Percentiles rank a stretch among this genome's conserved stretches.
Conservation (phyloP, 2,329 filamentous ascomycete species). For the Cyphellophora attinorum region DNA sequence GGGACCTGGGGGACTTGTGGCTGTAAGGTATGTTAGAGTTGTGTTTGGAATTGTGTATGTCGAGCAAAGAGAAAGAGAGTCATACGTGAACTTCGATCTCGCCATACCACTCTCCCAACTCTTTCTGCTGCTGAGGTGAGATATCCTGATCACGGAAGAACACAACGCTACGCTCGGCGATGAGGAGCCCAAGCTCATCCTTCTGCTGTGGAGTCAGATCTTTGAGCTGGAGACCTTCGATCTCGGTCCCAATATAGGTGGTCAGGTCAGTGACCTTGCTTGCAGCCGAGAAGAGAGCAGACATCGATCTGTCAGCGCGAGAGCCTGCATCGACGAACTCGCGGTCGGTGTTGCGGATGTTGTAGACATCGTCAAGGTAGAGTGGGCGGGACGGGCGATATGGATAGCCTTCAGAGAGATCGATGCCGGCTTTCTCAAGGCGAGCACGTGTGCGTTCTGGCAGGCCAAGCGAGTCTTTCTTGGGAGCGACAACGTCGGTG, state of each 20-base stretch:
- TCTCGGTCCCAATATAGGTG: constrained; percentile 33
- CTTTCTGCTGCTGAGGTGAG: constrained; percentile 27
- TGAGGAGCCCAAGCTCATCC: constrained; percentile 47
- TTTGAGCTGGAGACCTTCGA: constrained; percentile 29
- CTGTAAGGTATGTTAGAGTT: constrained; percentile 51
- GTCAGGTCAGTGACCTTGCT: constrained; percentile 42
- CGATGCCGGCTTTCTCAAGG: constrained; percentile 58
- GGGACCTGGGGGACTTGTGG: constrained; percentile 48
- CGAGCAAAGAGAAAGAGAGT: constrained; percentile 39
- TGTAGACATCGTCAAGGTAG: constrained; percentile 60
- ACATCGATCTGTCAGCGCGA: constrained; percentile 45
- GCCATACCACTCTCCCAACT: constrained; percentile 22
- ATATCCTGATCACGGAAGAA: constrained; percentile 42
- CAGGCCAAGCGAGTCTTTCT: constrained; percentile 53
- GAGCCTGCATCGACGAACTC: constrained; percentile 51
- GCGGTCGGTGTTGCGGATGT: constrained; percentile 50
- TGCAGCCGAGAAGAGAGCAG: constrained; percentile 28
- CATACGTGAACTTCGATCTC: constrained; percentile 38
- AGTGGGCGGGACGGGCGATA: constrained; percentile 59
- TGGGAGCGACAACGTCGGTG: constrained; percentile 51
- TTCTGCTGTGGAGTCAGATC: constrained; percentile 56
- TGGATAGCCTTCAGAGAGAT: constrained; percentile 61
- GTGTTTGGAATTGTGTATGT: constrained; percentile 46
- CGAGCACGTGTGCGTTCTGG: constrained; percentile 48
- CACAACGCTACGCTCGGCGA: constrained; percentile 41